Conservation (phyloP, 192 early-diverging fungal genomes). For the Linnemannia zychae region DNA sequence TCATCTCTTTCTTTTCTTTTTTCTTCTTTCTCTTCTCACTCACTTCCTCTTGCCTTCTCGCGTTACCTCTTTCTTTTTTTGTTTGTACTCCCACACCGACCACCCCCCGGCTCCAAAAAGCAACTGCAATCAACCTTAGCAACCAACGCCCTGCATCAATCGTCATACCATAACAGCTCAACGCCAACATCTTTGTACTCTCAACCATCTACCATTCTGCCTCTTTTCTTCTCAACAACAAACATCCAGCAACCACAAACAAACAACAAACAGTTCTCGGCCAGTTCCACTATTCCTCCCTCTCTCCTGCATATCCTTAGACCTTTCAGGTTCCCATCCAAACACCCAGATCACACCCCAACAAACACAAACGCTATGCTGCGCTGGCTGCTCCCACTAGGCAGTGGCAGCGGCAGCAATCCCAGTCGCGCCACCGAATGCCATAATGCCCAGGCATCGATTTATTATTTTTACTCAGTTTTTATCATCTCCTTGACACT, state of each 20-base stretch:
- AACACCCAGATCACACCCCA: not conserved
- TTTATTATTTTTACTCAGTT: not conserved
- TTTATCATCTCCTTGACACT: not conserved
- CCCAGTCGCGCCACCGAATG: too few relatives aligned
- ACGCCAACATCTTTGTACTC: not conserved
- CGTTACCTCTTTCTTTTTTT: not conserved
- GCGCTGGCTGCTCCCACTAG: not conserved
- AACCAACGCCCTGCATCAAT: not conserved
- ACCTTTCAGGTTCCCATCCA: not conserved
- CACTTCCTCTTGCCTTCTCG: not conserved
- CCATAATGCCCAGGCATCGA: not conserved
- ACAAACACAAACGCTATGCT: not conserved
- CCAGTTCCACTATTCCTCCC: not conserved
- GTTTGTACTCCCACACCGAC: not conserved
- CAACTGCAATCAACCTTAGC: not conserved
- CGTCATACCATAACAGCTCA: not conserved
- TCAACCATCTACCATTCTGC: not conserved
- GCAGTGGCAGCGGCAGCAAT: not conserved
- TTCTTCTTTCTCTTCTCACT: not conserved
- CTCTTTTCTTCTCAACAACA: not conserved
- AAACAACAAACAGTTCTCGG: not conserved
- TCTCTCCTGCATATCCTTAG: not conserved
- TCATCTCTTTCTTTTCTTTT: not conserved
- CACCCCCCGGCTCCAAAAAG: not conserved
- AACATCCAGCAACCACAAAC: too few relatives aligned